Conservation (phyloP, 352 stramenopile genomes). For the Phytophthora crassamura region DNA sequence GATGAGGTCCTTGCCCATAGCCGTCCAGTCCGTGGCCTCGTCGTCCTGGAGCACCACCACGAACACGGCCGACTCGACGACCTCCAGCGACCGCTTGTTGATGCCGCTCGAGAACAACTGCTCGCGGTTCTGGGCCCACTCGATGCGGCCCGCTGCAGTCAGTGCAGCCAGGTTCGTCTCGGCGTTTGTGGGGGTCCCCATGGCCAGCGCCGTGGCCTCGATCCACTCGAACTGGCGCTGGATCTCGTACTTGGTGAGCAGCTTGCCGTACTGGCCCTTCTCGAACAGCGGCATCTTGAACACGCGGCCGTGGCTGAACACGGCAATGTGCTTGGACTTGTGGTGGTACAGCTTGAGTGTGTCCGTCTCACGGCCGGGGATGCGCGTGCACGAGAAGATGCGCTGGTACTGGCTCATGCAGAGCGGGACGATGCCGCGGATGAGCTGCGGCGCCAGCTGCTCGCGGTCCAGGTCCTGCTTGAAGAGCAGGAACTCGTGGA, state of each 20-base stretch:
- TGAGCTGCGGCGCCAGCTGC: constrained; percentile 78
- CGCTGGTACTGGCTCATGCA: constrained; percentile 93
- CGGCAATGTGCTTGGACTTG: constrained; percentile 89
- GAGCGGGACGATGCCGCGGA: constrained; percentile 87
- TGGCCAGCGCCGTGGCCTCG: constrained; percentile 49
- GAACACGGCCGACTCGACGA: constrained; percentile 83
- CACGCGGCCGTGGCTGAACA: constrained; percentile 85
- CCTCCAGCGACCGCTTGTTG: constrained; percentile 86
- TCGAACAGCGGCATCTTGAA: constrained; percentile 91
- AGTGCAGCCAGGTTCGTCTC: constrained; percentile 79
- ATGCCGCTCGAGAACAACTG: constrained; percentile 88
- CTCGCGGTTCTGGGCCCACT: constrained; percentile 90
- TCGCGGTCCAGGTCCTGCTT: constrained; percentile 89
- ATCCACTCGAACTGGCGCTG: constrained; percentile 85
- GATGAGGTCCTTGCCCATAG: constrained; percentile 81
- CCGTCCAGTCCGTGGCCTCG: constrained; percentile 61
- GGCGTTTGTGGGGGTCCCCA: constrained; percentile 36
- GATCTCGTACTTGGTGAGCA: constrained; percentile 82
- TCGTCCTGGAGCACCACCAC: constrained; percentile 79
- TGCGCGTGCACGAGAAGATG: constrained; percentile 91
- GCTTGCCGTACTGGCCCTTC: constrained; percentile 77
- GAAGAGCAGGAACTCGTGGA: constrained; percentile 88
- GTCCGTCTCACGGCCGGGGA: constrained; percentile 88
- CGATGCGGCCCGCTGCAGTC: constrained; percentile 84
- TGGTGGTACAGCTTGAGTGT: constrained; percentile 72